phyloP scores from a whole-genome alignment of 306 rosid species.

The Vigna unguiculata region DNA sequence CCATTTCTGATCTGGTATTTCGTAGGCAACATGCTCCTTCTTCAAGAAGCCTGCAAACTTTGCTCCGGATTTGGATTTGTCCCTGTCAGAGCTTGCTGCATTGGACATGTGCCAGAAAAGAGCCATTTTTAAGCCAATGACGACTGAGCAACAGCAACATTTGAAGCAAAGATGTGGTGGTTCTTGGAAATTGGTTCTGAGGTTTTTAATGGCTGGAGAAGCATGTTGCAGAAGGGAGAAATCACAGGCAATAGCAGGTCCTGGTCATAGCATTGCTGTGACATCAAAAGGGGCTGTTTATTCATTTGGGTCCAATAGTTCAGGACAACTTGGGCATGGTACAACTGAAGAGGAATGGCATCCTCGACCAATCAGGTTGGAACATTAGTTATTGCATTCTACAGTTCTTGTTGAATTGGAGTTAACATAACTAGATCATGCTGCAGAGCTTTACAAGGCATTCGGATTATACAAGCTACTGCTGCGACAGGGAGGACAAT shows the following conservation, averaged over 20 bases:
- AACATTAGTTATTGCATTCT: constrained; percentile 33
- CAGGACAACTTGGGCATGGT: constrained; percentile 92
- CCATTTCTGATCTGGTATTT: constrained; percentile 47
- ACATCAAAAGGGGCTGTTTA: constrained; percentile 75
- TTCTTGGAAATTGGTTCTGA: constrained; percentile 85
- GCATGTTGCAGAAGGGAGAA: constrained; percentile 78
- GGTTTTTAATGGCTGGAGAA: constrained; percentile 81
- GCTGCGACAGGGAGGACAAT: constrained; percentile 81
- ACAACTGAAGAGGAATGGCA: constrained; percentile 68
- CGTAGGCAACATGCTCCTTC: constrained; percentile 91
- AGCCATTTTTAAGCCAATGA: constrained; percentile 80
- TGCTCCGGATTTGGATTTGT: constrained; percentile 67
- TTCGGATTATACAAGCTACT: constrained; percentile 77
- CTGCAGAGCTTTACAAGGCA: constrained; percentile 84
- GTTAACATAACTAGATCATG: constrained; percentile 51
- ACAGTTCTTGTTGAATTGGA: constrained; percentile 39
- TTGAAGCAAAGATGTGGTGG: constrained; percentile 86
- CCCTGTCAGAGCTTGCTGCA: constrained; percentile 84
- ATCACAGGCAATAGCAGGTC: constrained; percentile 86
- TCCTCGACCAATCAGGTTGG: constrained; percentile 81
- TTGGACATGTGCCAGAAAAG: constrained; percentile 84
- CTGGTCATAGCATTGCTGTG: constrained; percentile 87
- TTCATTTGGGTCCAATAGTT: constrained; percentile 78
- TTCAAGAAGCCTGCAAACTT: constrained; percentile 82
- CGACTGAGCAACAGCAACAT: constrained; percentile 58